Evolutionary conservation across 2,329 filamentous ascomycete genomes (phyloP).

Genomic region (Phialemoniopsis sp.): DNA sequence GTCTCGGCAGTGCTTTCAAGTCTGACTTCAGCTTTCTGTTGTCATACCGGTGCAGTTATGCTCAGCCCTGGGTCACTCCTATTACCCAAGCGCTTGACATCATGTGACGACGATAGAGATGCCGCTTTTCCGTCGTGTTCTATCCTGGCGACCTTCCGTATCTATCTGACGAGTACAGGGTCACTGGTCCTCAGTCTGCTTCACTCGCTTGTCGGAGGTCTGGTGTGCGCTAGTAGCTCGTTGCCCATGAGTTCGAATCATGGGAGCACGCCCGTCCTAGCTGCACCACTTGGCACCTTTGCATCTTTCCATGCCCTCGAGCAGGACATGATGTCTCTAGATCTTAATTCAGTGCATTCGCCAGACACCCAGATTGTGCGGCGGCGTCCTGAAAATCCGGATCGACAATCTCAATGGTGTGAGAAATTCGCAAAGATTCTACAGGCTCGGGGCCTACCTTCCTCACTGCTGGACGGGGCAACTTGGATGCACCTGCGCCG

Average conservation of each 20-base stretch:
- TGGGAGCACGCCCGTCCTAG: conserved; percentile 41
- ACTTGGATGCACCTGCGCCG: conserved; percentile 48
- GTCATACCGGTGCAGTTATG: conserved; percentile 41
- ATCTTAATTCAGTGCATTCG: conserved; percentile 39
- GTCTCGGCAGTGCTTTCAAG: conserved; percentile 47
- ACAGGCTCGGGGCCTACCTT: conserved; percentile 43
- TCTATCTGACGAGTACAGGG: conserved; percentile 53
- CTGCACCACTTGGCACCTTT: conserved; percentile 50
- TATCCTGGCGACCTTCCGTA: conserved; percentile 44
- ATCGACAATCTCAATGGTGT: conserved; percentile 41
- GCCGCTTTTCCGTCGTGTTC: conserved; percentile 19
- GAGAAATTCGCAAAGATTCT: conserved; percentile 45
- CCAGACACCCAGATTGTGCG: conserved; percentile 48
- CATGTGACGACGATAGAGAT: conserved; percentile 18
- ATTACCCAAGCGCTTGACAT: conserved; percentile 26
- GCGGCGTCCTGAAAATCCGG: conserved; percentile 31
- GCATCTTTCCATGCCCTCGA: conserved; percentile 33
- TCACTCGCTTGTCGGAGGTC: conserved; percentile 40
- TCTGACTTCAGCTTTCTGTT: conserved; percentile 46
- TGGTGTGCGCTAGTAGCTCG: conserved; percentile 41
- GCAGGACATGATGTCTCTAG: conserved; percentile 19
- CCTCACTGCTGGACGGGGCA: conserved; percentile 34
- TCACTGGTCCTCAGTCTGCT: conserved; percentile 45
- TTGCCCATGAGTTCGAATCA: conserved; percentile 31
- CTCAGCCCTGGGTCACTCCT: conserved; percentile 50